Percentiles rank a stretch among this genome's conserved stretches.
Evolutionary conservation across 495 filamentous ascomycete genomes (phyloP).

Genomic region (Thozetella sp.): DNA sequence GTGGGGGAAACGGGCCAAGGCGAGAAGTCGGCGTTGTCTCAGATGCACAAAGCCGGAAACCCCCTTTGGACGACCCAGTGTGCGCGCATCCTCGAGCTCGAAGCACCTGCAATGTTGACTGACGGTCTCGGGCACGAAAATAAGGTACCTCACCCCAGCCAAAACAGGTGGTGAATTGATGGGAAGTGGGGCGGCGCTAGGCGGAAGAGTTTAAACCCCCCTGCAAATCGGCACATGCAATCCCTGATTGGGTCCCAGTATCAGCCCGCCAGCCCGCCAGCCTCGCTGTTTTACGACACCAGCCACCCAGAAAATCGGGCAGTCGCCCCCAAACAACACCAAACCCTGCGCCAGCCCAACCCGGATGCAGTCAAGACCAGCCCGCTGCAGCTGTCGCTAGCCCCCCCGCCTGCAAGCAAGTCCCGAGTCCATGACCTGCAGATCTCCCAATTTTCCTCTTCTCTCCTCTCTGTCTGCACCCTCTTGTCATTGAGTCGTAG

Average conservation of each 20-base stretch:
- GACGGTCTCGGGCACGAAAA: no score
- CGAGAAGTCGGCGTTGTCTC: no score
- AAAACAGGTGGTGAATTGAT: neutral
- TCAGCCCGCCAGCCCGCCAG: neutral
- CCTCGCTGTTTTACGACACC: conserved; percentile 8
- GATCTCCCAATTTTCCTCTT: neutral
- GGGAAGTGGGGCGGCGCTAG: neutral
- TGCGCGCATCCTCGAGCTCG: no score
- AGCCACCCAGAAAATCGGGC: conserved; percentile 5
- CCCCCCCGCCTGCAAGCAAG: neutral
- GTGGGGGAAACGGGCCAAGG: no score
- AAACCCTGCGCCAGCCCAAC: conserved; percentile 4
- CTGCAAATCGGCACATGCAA: neutral
- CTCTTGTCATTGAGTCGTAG: neutral
- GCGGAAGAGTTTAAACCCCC: neutral
- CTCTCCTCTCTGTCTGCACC: neutral
- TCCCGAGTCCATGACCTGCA: neutral
- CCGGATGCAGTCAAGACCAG: neutral
- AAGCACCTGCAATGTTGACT: no score
- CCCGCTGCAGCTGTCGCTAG: neutral
- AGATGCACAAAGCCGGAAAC: no score
- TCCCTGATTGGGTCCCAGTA: neutral
- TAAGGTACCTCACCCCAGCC: no score
- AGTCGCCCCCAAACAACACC: neutral
- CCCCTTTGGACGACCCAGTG: no score